Conservation (phyloP, 2,329 filamentous ascomycete species). For the Magnaporthiopsis incrustans region DNA sequence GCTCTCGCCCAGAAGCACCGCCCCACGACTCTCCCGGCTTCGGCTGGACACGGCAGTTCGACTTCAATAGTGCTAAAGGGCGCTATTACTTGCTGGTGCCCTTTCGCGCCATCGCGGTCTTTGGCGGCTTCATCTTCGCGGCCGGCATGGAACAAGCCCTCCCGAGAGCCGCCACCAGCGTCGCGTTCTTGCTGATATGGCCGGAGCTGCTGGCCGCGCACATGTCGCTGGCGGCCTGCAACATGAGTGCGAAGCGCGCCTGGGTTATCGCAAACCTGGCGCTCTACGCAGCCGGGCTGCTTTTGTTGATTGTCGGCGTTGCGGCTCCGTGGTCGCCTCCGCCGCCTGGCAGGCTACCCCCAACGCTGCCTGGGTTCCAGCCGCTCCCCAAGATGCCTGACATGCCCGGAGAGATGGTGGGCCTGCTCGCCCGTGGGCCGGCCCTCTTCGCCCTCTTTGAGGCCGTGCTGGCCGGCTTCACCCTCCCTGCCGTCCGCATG, state of each 20-base stretch:
- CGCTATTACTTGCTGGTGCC: not conserved
- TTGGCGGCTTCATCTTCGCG: not conserved
- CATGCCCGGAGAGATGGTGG: not conserved
- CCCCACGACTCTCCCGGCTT: no score
- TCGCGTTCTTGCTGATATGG: not conserved
- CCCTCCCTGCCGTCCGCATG: not conserved
- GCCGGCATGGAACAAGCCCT: not conserved
- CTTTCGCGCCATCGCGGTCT: not conserved
- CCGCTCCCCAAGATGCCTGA: no score
- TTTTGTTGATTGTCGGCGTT: not conserved
- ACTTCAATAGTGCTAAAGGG: no score
- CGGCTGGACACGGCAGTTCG: no score
- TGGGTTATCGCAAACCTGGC: not conserved
- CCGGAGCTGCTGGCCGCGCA: not conserved
- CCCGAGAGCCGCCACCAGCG: not conserved
- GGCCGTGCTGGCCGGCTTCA: not conserved
- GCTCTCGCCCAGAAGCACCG: no score
- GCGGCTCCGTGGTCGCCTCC: not conserved
- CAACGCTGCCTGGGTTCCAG: no score
- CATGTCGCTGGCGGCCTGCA: not conserved
- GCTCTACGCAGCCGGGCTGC: not conserved
- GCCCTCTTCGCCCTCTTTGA: not conserved
- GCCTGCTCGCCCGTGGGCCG: not conserved
- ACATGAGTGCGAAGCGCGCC: not conserved
- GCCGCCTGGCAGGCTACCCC: not conserved